Percentiles rank a stretch among this genome's conserved stretches.
phyloP scores from a whole-genome alignment of 345 rosid genomes.

The Populus euphratica region DNA sequence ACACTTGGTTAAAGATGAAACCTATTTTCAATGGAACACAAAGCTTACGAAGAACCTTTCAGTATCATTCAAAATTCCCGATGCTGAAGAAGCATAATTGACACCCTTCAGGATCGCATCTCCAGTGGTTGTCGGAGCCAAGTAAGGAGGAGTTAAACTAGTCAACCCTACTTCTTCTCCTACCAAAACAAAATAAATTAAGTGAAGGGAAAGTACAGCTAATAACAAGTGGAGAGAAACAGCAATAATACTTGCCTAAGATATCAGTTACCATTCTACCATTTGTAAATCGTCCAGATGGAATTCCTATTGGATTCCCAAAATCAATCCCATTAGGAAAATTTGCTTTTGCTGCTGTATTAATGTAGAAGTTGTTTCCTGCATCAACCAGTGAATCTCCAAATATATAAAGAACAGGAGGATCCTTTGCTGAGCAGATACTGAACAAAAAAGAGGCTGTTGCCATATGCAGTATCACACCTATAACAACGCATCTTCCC shows the following conservation, averaged over 20 bases:
- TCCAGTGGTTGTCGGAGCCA: conserved; percentile 65
- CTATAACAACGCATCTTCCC: neutral
- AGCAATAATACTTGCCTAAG: conserved; percentile 13
- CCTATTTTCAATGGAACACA: neutral
- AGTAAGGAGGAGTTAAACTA: conserved; percentile 57
- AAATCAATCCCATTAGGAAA: conserved; percentile 24
- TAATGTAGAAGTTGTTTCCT: conserved; percentile 2
- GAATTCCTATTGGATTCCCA: neutral
- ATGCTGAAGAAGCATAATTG: conserved; percentile 80
- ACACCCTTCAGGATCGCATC: conserved; percentile 53
- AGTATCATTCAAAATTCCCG: conserved; percentile 68
- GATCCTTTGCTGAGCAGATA: neutral
- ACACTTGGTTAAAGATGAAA: too few relatives aligned
- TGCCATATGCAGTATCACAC: too few relatives aligned
- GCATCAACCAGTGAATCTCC: conserved; percentile 8
- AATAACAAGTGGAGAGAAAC: neutral
- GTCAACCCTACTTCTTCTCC: conserved; percentile 14
- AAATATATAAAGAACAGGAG: neutral
- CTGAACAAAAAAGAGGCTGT: neutral
- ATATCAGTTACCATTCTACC: conserved; percentile 15
- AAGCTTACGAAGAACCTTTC: conserved; percentile 66
- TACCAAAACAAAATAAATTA: neutral
- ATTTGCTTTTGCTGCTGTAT: neutral
- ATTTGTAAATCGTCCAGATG: conserved; percentile 12
- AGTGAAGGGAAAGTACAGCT: neutral